Base-by-base conservation (phyloP, 768 basidiomycete genomes). In the Hypholoma fasciculare region DNA sequence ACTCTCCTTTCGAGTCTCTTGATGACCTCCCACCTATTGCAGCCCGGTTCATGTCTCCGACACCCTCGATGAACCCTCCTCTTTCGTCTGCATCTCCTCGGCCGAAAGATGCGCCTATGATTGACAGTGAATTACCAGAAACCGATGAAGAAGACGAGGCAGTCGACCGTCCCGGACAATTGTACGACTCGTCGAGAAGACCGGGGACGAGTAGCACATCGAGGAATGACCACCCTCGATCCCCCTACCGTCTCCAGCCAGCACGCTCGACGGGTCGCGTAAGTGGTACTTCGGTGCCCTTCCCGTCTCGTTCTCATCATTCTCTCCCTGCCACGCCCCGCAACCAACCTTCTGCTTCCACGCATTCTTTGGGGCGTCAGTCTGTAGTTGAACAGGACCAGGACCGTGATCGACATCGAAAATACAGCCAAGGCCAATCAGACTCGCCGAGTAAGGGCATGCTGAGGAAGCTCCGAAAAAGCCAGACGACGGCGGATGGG, bases 11-110 rank as follows among this genome's bases (percentile, higher is more conserved):
- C 6, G 93, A 91, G 64, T 90, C 90, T 0, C 71, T 81, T 42
- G 92, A 95, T 7, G 78, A 87, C 61, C 78, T 94, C 3, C 89
- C 87, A 2, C 90, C 95, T 50, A 97, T 97, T 61, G 95, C 95
- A 47, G 88, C 95, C 20, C 88, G 92, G 50, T 97, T 95, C 80
- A 90, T 94, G 77, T 89, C 89, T 4, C 90, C 90, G 9, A 87
- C 87, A 27, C 82, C 76, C 20, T 73, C 74, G 4, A 71, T 70
- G 59, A 71, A 67, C 52, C 67, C 69, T 44, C 72, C 74, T 43
- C 71, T 60, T 3, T 63, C 58, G 30, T 63, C 76, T 48, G 68
- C 77, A 7, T 74, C 77, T 26, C 70, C 70, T 52, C 80, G 82
- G 42, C 76, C 79, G 63, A 80, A 84, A 60, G 85, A 84, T 53